Base-by-base conservation (phyloP, 331 rosid species). In the Malus hybrid region DNA sequence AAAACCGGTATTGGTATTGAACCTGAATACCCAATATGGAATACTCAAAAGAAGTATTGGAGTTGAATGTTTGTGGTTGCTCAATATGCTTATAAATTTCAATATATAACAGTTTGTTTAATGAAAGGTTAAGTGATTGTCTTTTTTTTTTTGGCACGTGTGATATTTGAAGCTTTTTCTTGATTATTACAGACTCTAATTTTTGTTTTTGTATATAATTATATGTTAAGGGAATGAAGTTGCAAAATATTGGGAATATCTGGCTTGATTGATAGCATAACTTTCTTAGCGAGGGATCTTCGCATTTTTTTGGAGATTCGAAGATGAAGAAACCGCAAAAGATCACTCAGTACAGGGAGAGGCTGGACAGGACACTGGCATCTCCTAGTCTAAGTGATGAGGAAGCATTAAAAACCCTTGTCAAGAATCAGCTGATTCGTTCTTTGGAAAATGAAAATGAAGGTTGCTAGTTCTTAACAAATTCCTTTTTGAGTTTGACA, bases 331-430 rank as follows among this genome's bases (percentile, higher is more conserved):
- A 83, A 68, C 86, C 74, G 52, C 70, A 72, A 67, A 83, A 85
- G 52, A 90, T 92, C 79, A 80, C 73, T 73, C 81, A 90, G 78
- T 94, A 94, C 79, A 90, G 97, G 73, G 91, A 90, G 86, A 90
- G 97, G 81, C 85, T 94, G 73, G 96, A 94, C 66, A 88, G 71
- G 67, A 86, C 97, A 20, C 93, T 94, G 27, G 73, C 86, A 62
- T 87, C 89, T 55, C 88, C 92, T 68, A 88, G 86, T 87, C 89
- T 94, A 80, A 82, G 82, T 65, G 77, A 85, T 57, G 44, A 70
- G 22, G 85, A 90, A 66, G 79, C 66, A 44, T 87, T 92, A 67
- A 85, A 85, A 78, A 59, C 76, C 14, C 93, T 86, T 65, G 93
- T 94, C 34, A 78, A 82, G 74, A 88, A 78, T 69, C 98, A 91